These are phyloP conservation scores for Candida cerambycidarum DNA, from an alignment of 805 yeast genomes.

Conservation along the genomic window DNA sequence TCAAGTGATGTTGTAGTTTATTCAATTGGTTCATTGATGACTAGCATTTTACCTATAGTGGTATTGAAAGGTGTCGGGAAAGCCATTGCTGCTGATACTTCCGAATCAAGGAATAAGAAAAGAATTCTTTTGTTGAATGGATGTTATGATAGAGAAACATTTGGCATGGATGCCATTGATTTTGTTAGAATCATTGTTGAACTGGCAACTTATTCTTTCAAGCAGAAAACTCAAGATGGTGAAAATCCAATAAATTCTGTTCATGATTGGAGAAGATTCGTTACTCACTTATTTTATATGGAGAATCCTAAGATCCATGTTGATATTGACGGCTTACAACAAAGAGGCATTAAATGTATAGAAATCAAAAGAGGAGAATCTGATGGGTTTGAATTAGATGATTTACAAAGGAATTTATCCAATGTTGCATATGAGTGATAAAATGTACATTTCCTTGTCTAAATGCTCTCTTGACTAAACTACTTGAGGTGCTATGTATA, in stretches of 20 bases:
- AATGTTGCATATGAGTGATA: neutral
- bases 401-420: slow-evolving; percentile 32
- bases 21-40: slow-evolving; percentile 87
- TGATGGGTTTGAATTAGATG: slow-evolving; percentile 42
- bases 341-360: slow-evolving; percentile 49
- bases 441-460: slow-evolving; percentile 17
- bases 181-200: slow-evolving; percentile 56
- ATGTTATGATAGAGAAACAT: slow-evolving; percentile 75
- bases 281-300: slow-evolving; percentile 65
- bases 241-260: slow-evolving; percentile 7
- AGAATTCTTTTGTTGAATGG: slow-evolving; percentile 75
- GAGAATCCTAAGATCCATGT: slow-evolving; percentile 51
- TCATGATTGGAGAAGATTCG: slow-evolving; percentile 43
- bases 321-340: slow-evolving; percentile 39
- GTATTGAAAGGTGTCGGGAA: slow-evolving; percentile 71
- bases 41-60: slow-evolving; percentile 79
- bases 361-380: slow-evolving; percentile 30
- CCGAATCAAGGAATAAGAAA: slow-evolving; percentile 23
- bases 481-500: too few relatives aligned
- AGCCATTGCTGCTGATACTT: slow-evolving; percentile 43
- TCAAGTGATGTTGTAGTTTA: slow-evolving; percentile 59
- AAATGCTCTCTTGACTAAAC: too few relatives aligned
- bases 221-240: slow-evolving; percentile 12
- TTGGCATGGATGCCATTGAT: slow-evolving; percentile 59
- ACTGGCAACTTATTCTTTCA: slow-evolving; percentile 54